Percentiles rank a stretch among this genome's conserved stretches.
phyloP scores from a whole-genome alignment of 306 rosid genomes.

The Fragaria nilgerrensis region DNA sequence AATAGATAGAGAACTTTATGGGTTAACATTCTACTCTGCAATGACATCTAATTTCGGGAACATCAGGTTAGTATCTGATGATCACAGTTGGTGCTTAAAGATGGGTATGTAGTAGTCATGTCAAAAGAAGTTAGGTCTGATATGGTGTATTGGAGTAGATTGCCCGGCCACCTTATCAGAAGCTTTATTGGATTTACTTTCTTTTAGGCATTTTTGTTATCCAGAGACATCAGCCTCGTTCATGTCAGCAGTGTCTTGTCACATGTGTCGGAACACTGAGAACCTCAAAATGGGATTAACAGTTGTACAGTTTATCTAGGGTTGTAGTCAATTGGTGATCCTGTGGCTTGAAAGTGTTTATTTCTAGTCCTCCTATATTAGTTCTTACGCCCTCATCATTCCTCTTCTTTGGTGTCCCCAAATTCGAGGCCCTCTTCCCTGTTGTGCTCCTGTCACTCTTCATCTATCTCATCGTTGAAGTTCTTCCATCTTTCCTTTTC shows the following conservation, averaged over 20 bases:
- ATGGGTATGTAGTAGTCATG: slow-evolving; percentile 15
- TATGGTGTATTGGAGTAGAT: slow-evolving; percentile 27
- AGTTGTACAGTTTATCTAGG: slow-evolving; percentile 20
- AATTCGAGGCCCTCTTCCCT: slow-evolving; percentile 3
- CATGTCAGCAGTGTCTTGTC: slow-evolving; percentile 3
- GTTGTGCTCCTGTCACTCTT: neutral
- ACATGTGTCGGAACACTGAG: slow-evolving; percentile 17
- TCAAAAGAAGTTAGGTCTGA: slow-evolving; percentile 20
- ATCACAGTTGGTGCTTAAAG: slow-evolving; percentile 30
- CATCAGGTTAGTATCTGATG: slow-evolving; percentile 30
- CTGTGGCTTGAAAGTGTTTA: slow-evolving; percentile 30
- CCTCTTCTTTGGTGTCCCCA: neutral
- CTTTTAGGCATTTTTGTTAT: neutral
- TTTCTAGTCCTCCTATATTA: neutral
- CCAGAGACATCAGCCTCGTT: slow-evolving; percentile 12
- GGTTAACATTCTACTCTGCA: slow-evolving; percentile 24
- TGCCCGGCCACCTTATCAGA: slow-evolving; percentile 23
- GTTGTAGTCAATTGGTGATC: slow-evolving; percentile 26
- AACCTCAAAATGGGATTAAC: slow-evolving; percentile 11
- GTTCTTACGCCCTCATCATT: neutral
- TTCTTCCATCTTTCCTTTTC: slow-evolving; percentile 8
- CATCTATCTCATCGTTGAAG: neutral
- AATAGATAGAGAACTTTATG: slow-evolving; percentile 6
- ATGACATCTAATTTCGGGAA: slow-evolving; percentile 34
- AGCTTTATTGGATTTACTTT: slow-evolving; percentile 6